phyloP scores from a whole-genome alignment of 352 stramenopile species.

The Thalassiosira hispida region DNA sequence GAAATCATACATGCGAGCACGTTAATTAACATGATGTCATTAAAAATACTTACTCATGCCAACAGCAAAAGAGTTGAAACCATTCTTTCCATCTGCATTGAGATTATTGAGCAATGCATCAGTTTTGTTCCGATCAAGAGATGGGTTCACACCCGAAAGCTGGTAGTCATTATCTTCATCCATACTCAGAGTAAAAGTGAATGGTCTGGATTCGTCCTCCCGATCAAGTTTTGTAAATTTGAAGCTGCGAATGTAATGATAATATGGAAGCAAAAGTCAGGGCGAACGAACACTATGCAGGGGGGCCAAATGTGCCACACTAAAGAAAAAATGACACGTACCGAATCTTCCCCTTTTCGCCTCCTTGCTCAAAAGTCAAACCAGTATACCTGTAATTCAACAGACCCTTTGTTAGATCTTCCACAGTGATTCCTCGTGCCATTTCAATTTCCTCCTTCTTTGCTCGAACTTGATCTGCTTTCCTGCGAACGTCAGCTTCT shows the following conservation, averaged over 20 bases:
- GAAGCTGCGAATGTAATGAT: conserved; percentile 47
- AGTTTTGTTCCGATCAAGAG: conserved; percentile 37
- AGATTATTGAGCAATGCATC: conserved; percentile 33
- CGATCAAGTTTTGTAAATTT: conserved; percentile 73
- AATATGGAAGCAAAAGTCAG: background rate
- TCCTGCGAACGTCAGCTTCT: conserved; percentile 23
- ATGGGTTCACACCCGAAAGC: conserved; percentile 61
- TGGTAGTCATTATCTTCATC: conserved; percentile 64
- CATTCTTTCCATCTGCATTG: conserved; percentile 58
- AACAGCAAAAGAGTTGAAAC: conserved; percentile 48
- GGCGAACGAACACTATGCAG: background rate
- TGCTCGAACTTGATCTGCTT: conserved; percentile 52
- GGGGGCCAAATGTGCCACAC: no score
- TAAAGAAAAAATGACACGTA: conserved; percentile 41
- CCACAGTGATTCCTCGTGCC: conserved; percentile 69
- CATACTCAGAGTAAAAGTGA: conserved; percentile 68
- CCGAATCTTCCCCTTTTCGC: conserved; percentile 47
- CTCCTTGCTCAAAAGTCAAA: conserved; percentile 63
- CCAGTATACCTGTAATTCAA: conserved; percentile 78
- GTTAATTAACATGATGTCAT: no score
- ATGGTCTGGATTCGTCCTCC: conserved; percentile 49
- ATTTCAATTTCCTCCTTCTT: conserved; percentile 64
- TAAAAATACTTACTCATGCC: conserved; percentile 55
- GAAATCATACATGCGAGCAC: no score
- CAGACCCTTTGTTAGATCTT: conserved; percentile 77